These are phyloP conservation scores for Hyaloscypha hepaticicola DNA, from an alignment of 495 filamentous ascomycete species.

Conservation along the genomic window DNA sequence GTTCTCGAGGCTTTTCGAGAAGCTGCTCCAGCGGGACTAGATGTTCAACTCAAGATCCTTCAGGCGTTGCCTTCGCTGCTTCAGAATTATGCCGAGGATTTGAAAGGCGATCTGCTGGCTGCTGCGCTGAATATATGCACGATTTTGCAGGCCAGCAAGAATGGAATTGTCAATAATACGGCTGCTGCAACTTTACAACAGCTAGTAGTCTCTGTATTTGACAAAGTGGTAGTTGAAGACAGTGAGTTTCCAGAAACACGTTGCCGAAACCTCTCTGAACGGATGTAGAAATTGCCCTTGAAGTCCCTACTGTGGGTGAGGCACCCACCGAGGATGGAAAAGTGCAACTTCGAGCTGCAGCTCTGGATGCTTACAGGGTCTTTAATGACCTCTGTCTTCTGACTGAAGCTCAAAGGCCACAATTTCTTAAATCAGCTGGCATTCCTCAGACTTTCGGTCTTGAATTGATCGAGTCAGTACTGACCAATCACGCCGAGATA, in stretches of 20 bases:
- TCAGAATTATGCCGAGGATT: constrained; percentile 82
- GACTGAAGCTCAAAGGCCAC: constrained; percentile 76
- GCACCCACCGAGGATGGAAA: constrained; percentile 60
- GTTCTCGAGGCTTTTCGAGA: constrained; percentile 85
- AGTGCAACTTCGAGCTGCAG: constrained; percentile 67
- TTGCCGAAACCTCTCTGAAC: constrained; percentile 21
- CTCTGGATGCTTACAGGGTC: constrained; percentile 82
- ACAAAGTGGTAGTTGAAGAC: constrained; percentile 84
- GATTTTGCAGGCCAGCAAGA: constrained; percentile 84
- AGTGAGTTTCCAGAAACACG: constrained; percentile 43
- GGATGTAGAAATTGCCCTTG: constrained; percentile 42
- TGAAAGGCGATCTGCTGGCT: constrained; percentile 77
- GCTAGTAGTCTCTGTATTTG: constrained; percentile 86
- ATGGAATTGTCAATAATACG: constrained; percentile 87
- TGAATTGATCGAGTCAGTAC: constrained; percentile 85
- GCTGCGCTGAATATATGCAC: constrained; percentile 87
- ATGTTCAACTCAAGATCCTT: constrained; percentile 94
- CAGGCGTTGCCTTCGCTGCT: constrained; percentile 89
- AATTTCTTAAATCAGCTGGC: constrained; percentile 72
- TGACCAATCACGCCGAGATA: constrained; percentile 79
- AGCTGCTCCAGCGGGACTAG: constrained; percentile 69
- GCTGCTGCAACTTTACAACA: constrained; percentile 94
- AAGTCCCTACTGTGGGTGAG: constrained; percentile 56
- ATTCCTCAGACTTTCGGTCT: constrained; percentile 80
- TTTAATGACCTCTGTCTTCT: constrained; percentile 89